Conservation (phyloP, 192 early-diverging fungal genomes). For the Mortierella antarctica region DNA sequence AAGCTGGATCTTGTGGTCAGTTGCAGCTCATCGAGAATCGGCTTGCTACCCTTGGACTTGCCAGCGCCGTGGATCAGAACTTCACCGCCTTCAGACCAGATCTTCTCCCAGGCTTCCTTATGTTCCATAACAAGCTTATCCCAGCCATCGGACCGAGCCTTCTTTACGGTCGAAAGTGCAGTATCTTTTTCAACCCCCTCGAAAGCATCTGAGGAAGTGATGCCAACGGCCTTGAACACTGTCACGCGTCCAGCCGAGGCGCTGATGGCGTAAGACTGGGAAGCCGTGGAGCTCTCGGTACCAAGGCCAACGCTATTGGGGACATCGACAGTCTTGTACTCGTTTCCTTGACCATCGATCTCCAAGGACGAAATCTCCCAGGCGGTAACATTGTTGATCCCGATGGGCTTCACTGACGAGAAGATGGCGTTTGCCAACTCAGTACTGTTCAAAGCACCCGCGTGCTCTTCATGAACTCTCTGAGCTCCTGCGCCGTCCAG, state of each 20-base stretch:
- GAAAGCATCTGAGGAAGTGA: constrained; percentile 51
- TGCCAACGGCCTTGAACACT: constrained; percentile 44
- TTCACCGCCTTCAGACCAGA: constrained; percentile 48
- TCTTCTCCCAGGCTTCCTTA: constrained; percentile 33
- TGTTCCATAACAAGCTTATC: constrained; percentile 28
- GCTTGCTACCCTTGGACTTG: constrained; percentile 10
- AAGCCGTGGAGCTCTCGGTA: constrained; percentile 22
- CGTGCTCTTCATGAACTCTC: constrained; percentile 33
- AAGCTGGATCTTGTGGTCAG: constrained; percentile 33
- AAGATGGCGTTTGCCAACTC: constrained; percentile 40
- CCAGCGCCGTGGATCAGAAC: constrained; percentile 38
- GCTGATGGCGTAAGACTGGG: constrained; percentile 35
- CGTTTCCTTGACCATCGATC: constrained; percentile 3
- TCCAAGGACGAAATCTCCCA: constrained; percentile 47
- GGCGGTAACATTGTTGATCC: constrained; percentile 42
- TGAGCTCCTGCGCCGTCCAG: constrained; percentile 48
- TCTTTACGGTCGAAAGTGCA: constrained; percentile 29
- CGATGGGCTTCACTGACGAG: constrained; percentile 29
- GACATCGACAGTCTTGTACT: constrained; percentile 12
- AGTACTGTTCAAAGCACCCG: constrained; percentile 22
- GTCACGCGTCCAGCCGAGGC: constrained; percentile 11
- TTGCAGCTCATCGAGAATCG: constrained; percentile 34
- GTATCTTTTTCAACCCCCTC: constrained; percentile 19
- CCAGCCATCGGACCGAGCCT: constrained; percentile 37
- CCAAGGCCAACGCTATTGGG: constrained; percentile 36